Base-by-base conservation (phyloP, 768 basidiomycete genomes). In the Termitomyces sp. region DNA sequence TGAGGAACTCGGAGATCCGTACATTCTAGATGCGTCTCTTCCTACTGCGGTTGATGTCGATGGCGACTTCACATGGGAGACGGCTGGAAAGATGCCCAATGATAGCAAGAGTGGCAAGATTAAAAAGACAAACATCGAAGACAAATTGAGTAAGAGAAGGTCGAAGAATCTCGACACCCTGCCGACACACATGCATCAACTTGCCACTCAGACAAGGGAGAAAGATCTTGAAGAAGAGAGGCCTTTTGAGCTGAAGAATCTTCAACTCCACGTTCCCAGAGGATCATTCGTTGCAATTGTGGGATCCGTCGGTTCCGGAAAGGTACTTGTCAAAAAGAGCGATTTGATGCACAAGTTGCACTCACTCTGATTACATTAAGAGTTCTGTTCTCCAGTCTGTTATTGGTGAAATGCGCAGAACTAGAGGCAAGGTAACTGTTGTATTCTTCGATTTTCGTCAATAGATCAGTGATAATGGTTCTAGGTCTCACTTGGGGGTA, bases 231-330 rank as follows among this genome's bases (percentile, higher is more conserved):
- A 66, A 31, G 70, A 78, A 44, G 79, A 81, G 57, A 75, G 73
- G 57, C 84, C 84, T 0, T 87, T 86, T 61, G 72, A 76, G 55
- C 66, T 87, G 51, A 74, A 70, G 44, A 69, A 77, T 60, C 66
- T 87, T 55, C 73, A 78, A 55, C 60, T 87, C 36, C 64, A 67
- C 47, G 68, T 86, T 42, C 76, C 76, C 2, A 76, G 71, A 58
- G 88, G 89, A 15, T 73, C 85, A 34, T 83, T 91, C 34, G 76
- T 89, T 7, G 87, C 84, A 1, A 82, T 91, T 30, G 86, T 91
- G n/a, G 90, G 90, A 16, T 78, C 81, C 11, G 86, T 91, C 34
- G 89, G 89, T 0, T 84, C 82, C 44, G 90, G 90, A 31, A 91
- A 91, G 74, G 81, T 84, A 39, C 5, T 68, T 22, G 42, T 13